Conservation (phyloP, 495 filamentous ascomycete genomes). For the Sporormia fimetaria region DNA sequence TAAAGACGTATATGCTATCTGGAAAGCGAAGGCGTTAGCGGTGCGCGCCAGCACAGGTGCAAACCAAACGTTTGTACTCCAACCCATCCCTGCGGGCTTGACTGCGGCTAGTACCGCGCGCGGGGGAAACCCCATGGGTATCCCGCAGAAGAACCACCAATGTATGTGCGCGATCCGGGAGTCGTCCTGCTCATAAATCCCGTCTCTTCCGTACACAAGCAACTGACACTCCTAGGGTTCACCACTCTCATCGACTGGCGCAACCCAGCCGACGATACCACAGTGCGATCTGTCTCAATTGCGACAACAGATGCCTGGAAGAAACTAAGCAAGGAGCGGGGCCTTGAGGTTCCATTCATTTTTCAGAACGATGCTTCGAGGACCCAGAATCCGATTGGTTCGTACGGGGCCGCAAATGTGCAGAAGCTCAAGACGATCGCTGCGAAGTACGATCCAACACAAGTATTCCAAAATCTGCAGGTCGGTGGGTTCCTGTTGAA, state of each 20-base stretch:
- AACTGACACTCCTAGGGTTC: constrained; percentile 9
- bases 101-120: constrained; percentile 5
- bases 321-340: constrained; percentile 8
- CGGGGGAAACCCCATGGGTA: constrained; percentile 21
- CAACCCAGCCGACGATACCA: constrained; percentile 1
- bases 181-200: neutral
- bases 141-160: constrained; percentile 4
- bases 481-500: constrained; percentile 12
- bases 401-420: constrained; percentile 1
- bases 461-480: constrained; percentile 12
- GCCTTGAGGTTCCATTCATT: constrained; percentile 5
- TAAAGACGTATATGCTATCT: constrained; percentile 28
- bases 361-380: constrained; percentile 24
- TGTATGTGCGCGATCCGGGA: constrained; percentile 4
- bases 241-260: constrained; percentile 22
- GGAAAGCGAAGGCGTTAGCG: constrained; percentile 17
- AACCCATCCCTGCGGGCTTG: constrained; percentile 14
- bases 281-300: constrained; percentile 4
- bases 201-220: no score
- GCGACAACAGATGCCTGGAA: constrained; percentile 9
- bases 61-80: constrained; percentile 26
- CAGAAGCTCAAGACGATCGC: constrained; percentile 6
- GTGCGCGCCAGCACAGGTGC: constrained; percentile 21
- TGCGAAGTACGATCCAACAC: constrained; percentile 5
- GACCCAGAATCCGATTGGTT: constrained; percentile 10